phyloP scores from a whole-genome alignment of 2,329 filamentous ascomycete species.

The Tolypocladium nubicola region DNA sequence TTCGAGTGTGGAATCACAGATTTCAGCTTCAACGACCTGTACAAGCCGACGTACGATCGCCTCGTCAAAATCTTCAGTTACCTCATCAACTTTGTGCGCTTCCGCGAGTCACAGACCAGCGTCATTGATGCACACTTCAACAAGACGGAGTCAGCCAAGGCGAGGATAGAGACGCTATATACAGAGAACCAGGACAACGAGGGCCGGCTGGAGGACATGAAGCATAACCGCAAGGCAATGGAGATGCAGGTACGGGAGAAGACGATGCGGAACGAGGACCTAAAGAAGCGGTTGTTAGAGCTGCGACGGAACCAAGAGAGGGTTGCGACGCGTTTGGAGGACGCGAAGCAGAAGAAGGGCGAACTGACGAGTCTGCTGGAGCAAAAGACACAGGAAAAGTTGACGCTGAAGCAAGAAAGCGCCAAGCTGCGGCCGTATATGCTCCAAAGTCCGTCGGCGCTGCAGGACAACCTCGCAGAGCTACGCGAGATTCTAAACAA shows the following conservation, averaged over 20 bases:
- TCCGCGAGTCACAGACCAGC: conserved; percentile 81
- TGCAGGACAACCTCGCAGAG: conserved; percentile 75
- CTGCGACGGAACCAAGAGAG: conserved; percentile 73
- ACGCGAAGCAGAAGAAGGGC: conserved; percentile 69
- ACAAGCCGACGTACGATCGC: conserved; percentile 80
- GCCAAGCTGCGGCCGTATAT: conserved; percentile 87
- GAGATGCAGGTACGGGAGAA: conserved; percentile 78
- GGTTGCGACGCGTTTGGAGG: conserved; percentile 72
- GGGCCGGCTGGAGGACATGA: conserved; percentile 68
- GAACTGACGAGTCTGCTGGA: conserved; percentile 63
- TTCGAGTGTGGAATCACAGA: conserved; percentile 85
- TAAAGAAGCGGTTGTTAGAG: conserved; percentile 74
- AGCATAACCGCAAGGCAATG: conserved; percentile 66
- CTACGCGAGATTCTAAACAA: conserved; percentile 65
- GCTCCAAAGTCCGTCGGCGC: conserved; percentile 71
- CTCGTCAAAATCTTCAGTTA: conserved; percentile 95
- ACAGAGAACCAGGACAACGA: conserved; percentile 82
- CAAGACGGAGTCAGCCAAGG: conserved; percentile 75
- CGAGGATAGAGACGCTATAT: conserved; percentile 77
- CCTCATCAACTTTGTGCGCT: conserved; percentile 97
- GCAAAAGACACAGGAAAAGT: conserved; percentile 57
- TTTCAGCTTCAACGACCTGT: conserved; percentile 86
- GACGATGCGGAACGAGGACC: conserved; percentile 72
- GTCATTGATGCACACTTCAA: conserved; percentile 93
- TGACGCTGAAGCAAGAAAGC: conserved; percentile 72